Evolutionary conservation across 768 basidiomycete genomes (phyloP), one percentile per base, ranked within the genome.

Genomic region (Guyanaporus albipodus): DNA sequence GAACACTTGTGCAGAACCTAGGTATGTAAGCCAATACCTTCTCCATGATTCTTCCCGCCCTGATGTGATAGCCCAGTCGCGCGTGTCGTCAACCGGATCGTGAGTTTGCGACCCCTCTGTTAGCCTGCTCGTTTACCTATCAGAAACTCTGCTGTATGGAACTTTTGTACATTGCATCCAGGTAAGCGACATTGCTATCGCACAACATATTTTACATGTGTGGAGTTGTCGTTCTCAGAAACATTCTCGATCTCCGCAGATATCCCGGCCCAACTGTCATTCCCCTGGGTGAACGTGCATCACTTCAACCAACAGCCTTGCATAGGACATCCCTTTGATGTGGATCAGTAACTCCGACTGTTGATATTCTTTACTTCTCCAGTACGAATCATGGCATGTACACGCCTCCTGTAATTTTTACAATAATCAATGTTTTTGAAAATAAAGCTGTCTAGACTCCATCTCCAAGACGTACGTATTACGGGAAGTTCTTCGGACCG

Each of bases 381-480:
- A 31, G 22, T 39, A 41, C 37, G 15, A 44, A 6, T 6, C 27
- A 28, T 28, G 48, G 54, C 41, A 46, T 39, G 45, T 56, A 42
- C 33, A 44, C 39, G 37, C 33, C 38, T 50, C 56, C 32, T 17
- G n/a, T 44, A 35, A 47, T 39, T 29, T 38, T n/a, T n/a, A n/a
- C n/a, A n/a, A n/a, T 17, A 17, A 36, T 34, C 42, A 44, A 42
- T 46, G 38, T 21, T 43, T 49, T 26, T n/a, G n/a, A n/a, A 53
- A 46, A 35, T 46, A 46, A 41, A 48, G 27, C 40, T 37, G 33
- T 26, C 42, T n/a, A 17, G 47, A 32, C 48, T 40, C 47, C 46
- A 49, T 51, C 49, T 59, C 49, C 54, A 53, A 41, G 50, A 14
- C n/a, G 43, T 59, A 52, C 54, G 60, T 56, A 55, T 35, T 47